A percentile compares a stretch with the other conserved stretches of the same genome.
phyloP scores from a whole-genome alignment of 225 moss, liverwort and hornwort species.

The Rhytidiadelphus loreus region DNA sequence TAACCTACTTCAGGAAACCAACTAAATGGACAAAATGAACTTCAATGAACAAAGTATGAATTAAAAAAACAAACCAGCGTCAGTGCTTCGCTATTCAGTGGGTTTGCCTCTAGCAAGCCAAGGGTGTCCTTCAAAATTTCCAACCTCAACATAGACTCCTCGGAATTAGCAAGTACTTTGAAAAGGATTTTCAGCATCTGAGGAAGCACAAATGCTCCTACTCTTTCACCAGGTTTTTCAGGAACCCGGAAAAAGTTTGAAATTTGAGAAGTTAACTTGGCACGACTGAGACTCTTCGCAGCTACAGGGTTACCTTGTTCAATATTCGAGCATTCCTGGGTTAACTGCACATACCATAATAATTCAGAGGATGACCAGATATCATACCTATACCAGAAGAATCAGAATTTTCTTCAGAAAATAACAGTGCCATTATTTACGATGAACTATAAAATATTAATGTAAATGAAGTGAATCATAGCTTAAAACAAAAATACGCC shows the following conservation, averaged over 20 bases:
- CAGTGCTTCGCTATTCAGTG: constrained; percentile 64
- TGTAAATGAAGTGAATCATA: neutral
- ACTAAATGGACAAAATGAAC: neutral
- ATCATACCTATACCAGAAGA: neutral
- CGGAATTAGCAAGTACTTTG: constrained; percentile 42
- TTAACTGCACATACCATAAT: constrained; percentile 11
- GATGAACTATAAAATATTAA: neutral
- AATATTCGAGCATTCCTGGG: constrained; percentile 11
- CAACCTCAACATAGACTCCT: constrained; percentile 54
- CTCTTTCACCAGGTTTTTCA: constrained; percentile 46
- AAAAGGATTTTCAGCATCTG: constrained; percentile 65
- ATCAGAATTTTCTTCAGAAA: neutral
- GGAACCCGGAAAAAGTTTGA: constrained; percentile 51
- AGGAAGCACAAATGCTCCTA: constrained; percentile 65
- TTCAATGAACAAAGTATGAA: neutral
- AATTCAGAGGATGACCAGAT: neutral
- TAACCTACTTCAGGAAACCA: neutral
- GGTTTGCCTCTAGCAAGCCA: constrained; percentile 60
- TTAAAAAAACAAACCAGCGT: constrained; percentile 34
- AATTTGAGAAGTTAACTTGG: constrained; percentile 41
- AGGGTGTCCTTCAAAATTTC: constrained; percentile 70
- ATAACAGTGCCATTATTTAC: neutral
- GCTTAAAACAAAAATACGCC: neutral
- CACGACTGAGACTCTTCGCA: constrained; percentile 31
- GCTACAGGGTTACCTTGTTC: constrained; percentile 21